phyloP scores from a whole-genome alignment of 805 yeast species.

The Suhomyces emberorum region DNA sequence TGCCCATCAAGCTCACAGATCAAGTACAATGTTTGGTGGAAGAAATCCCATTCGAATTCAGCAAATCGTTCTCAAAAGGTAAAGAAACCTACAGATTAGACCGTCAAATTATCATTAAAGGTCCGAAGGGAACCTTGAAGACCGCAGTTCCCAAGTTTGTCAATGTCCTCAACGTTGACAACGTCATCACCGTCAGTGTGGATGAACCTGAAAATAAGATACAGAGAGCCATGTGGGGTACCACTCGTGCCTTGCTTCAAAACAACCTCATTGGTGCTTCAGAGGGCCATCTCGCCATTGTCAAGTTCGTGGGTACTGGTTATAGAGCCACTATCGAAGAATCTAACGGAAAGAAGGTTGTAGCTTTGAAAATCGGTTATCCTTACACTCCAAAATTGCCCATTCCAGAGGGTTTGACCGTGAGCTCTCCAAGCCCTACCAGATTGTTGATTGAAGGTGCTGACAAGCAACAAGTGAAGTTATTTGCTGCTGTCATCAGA shows the following conservation, averaged over 20 bases:
- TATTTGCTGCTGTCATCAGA: slow-evolving; percentile 86
- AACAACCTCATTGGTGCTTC: slow-evolving; percentile 84
- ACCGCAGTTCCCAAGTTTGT: slow-evolving; percentile 74
- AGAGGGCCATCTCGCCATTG: slow-evolving; percentile 86
- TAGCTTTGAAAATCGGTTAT: slow-evolving; percentile 82
- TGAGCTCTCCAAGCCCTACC: slow-evolving; percentile 79
- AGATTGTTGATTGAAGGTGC: slow-evolving; percentile 82
- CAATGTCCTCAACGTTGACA: slow-evolving; percentile 29
- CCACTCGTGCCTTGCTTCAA: slow-evolving; percentile 72
- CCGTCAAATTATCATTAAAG: slow-evolving; percentile 57
- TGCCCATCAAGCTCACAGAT: slow-evolving; percentile 66
- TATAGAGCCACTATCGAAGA: slow-evolving; percentile 82
- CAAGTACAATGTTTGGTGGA: slow-evolving; percentile 52
- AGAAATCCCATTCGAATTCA: slow-evolving; percentile 49
- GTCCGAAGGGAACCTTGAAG: slow-evolving; percentile 72
- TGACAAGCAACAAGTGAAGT: slow-evolving; percentile 80
- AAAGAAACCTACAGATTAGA: slow-evolving; percentile 55
- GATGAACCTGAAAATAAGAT: slow-evolving; percentile 51
- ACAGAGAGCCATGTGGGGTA: slow-evolving; percentile 95
- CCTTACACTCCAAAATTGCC: slow-evolving; percentile 74
- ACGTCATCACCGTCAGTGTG: slow-evolving; percentile 53
- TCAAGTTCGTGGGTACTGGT: slow-evolving; percentile 94
- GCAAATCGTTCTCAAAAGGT: slow-evolving; percentile 66
- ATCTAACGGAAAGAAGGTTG: slow-evolving; percentile 47
- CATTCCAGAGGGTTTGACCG: slow-evolving; percentile 75